Evolutionary conservation across 2,329 filamentous ascomycete genomes (phyloP), one percentile per base, ranked within the genome.

Genomic region (Penicillium sp.): DNA sequence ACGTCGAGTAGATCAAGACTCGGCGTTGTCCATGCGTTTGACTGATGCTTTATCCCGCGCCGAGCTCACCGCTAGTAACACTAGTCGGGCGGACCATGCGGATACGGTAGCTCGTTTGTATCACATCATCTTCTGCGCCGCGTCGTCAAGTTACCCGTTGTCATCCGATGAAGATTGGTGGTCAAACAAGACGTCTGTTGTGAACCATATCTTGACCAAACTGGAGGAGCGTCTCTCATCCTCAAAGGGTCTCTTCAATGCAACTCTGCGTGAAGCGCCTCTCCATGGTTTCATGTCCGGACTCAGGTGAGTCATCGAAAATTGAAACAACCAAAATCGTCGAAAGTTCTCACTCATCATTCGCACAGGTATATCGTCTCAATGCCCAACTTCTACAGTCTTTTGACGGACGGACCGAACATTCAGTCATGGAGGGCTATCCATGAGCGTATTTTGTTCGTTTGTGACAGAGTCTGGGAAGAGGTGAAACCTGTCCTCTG

Each of bases 41-140:
- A 56, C 62, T 3, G 54, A 60, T 34, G 69, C 68, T 12, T 37
- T 72, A 25, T 40, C 52, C 24, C 63, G 62, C 49, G 68, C 67
- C 11, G 69, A 71, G 48, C 53, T 53, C n/a, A 52, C 69, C 36
- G 70, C 69, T 41, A 70, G 68, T 47, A 66, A 64, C 12, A 95
- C 89, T 4, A 88, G 88, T 24, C 80, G 93, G 51, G 91, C 90
- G 9, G 90, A 97, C 63, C 88, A 95, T 65, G 90, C 90, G 1
- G 91, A 98, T 68, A 91, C 91, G 8, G 84, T 93, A 41, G 91
- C 90, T 32, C 83, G 88, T 45, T 76, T 85, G 3, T 86, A 85
- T 51, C 82, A 86, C 36, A 71, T 95, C 12, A 66, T 89, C 4
- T 88, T 84, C 62, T 73, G 74, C 36, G 80, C 83, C 64, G 73